These are phyloP conservation scores for Aspergillus cavernicola DNA, from an alignment of 495 filamentous ascomycete species.

Conservation along the genomic window DNA sequence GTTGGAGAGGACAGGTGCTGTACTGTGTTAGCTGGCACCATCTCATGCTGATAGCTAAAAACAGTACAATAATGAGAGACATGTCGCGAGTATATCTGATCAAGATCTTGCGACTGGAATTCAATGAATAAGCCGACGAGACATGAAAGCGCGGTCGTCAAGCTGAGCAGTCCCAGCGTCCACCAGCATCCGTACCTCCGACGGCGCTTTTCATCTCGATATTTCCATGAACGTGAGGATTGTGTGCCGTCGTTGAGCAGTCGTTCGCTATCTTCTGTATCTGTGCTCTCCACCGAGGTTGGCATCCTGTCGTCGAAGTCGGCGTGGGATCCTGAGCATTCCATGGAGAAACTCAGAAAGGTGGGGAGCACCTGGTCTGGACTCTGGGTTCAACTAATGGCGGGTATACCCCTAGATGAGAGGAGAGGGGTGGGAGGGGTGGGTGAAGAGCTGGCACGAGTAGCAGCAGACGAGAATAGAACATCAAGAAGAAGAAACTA, in stretches of 20 bases:
- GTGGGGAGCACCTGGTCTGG: background rate
- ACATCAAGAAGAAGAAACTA: no score
- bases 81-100: conserved; percentile 12
- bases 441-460: no score
- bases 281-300: background rate
- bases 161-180: background rate
- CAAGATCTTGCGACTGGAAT: conserved; percentile 3
- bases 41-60: no score
- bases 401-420: background rate
- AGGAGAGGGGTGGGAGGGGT: background rate
- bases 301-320: conserved; percentile 9
- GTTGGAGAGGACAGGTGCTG: conserved; percentile 8
- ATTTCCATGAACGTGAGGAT: background rate
- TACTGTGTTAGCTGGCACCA: background rate
- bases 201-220: background rate
- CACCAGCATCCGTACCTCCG: background rate
- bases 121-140: conserved; percentile 9
- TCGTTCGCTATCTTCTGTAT: background rate
- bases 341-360: background rate
- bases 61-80: conserved; percentile 12
- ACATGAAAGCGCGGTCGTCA: background rate
- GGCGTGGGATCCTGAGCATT: background rate
- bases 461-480: no score
- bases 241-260: conserved; percentile 6
- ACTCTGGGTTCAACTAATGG: background rate